Evolutionary conservation across 1,284 basidiomycete genomes (phyloP), one percentile per base, ranked within the genome.

Genomic region (Cutaneotrichosporon dermatis): DNA sequence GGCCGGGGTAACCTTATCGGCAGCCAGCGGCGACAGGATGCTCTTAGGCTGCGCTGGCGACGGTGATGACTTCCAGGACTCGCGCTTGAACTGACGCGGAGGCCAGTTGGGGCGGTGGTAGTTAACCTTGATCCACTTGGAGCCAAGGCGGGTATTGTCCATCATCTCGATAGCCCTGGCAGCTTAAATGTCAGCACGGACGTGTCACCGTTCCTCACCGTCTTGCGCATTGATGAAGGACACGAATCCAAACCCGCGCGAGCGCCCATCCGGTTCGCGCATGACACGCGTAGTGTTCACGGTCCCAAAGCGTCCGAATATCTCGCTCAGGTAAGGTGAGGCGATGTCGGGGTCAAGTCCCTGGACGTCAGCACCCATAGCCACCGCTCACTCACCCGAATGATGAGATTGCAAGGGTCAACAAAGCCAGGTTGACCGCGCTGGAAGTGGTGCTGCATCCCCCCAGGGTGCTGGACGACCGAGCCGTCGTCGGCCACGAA

Each of bases 211-310:
- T n/a, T 8, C 46, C 78, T 56, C 67, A 90, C 90, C 90, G 83
- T 92, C 88, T 65, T 88, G 86, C 11, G 91, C 88, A 11, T 84
- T 83, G 70, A 90, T 86, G 79, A 81, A 97, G 34, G 89, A 91
- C 59, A 97, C 94, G 71, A 97, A 98, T n/a, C 93, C 93, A 72
- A 95, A 97, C 5, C 92, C 92, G 59, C 90, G 87, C 74, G 88
- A 90, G 56, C 88, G 85, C 25, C 89, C 88, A 53, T 71, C 80
- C 66, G 92, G 88, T 70, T 92, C 92, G 33, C 90, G 85, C 93
- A 96, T 96, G 52, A 97, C 90, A 59, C 92, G 86, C 34, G 92
- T 92, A 73, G 92, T 91, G 61, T 91, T 87, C 58, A 93, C 90
- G 76, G 88, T 85, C 45, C 90, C 91, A 70, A 87, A 89, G 86